Percentiles rank a stretch among this genome's conserved stretches.
Evolutionary conservation across 768 basidiomycete genomes (phyloP).

Genomic region (Phaeotremella skinneri): DNA sequence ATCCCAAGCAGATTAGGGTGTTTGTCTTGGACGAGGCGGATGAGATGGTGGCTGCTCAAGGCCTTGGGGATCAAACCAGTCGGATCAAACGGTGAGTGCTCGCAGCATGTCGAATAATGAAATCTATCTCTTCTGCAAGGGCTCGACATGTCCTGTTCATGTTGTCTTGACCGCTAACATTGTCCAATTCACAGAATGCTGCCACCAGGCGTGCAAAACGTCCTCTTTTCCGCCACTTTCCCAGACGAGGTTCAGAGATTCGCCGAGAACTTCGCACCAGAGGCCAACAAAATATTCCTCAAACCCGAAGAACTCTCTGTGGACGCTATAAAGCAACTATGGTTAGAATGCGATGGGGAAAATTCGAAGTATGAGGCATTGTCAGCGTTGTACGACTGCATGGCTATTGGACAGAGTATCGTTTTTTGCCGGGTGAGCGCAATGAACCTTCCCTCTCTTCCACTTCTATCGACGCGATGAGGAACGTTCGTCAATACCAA

Average conservation of each 20-base stretch:
- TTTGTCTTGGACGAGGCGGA: conserved; percentile 98
- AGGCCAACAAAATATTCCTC: conserved; percentile 93
- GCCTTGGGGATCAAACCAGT: conserved; percentile 84
- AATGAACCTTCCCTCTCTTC: neutral
- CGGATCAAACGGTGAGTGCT: conserved; percentile 81
- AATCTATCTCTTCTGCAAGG: no score
- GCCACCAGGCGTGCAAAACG: conserved; percentile 62
- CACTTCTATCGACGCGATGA: neutral
- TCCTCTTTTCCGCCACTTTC: conserved; percentile 98
- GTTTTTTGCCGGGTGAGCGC: conserved; percentile 86
- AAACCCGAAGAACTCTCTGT: conserved; percentile 91
- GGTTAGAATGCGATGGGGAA: conserved; percentile 90
- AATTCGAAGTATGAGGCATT: conserved; percentile 94
- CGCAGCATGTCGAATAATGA: no score
- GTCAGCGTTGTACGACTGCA: conserved; percentile 78
- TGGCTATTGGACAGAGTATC: conserved; percentile 97
- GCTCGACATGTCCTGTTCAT: no score
- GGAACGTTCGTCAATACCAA: neutral
- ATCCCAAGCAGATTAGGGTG: conserved; percentile 76
- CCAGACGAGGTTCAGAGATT: conserved; percentile 89
- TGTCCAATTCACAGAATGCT: conserved; percentile 45
- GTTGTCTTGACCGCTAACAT: no score
- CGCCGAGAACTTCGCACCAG: conserved; percentile 86
- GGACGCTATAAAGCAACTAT: conserved; percentile 92
- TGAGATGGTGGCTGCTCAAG: conserved; percentile 93